phyloP scores from a whole-genome alignment of 179 eudicot genomes.

The Corrigiola litoralis region DNA sequence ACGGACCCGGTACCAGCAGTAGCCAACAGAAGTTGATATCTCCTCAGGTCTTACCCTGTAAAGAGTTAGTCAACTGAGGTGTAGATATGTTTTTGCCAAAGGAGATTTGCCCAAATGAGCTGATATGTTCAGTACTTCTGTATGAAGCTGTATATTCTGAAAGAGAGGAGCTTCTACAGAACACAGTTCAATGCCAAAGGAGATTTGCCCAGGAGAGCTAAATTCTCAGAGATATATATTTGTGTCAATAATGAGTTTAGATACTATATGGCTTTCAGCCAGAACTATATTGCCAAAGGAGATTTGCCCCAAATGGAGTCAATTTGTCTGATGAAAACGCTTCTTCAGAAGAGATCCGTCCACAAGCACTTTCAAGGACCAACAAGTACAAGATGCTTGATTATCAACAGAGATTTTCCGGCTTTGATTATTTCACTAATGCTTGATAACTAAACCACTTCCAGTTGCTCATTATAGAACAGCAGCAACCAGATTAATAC shows the following conservation, averaged over 20 bases:
- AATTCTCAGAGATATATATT: conserved; percentile 13
- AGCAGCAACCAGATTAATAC: conserved; percentile 32
- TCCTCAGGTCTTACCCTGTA: conserved; percentile 12
- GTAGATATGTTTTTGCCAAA: conserved; percentile 51
- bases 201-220: conserved; percentile 60
- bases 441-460: conserved; percentile 15
- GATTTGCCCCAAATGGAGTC: conserved; percentile 40
- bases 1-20: conserved; percentile 5
- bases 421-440: conserved; percentile 12
- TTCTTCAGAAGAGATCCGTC: conserved; percentile 30
- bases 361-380: conserved; percentile 6
- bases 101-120: conserved; percentile 47
- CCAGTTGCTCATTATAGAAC: conserved; percentile 20
- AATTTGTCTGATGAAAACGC: conserved; percentile 9
- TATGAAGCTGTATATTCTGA: conserved; percentile 2
- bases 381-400: background rate
- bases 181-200: conserved; percentile 42
- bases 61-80: conserved; percentile 14
- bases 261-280: conserved; percentile 15
- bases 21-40: conserved; percentile 21
- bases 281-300: conserved; percentile 51
- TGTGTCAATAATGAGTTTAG: conserved; percentile 6
- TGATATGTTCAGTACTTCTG: background rate
- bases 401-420: background rate
- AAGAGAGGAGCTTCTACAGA: conserved; percentile 4